Conservation (phyloP, 2,329 filamentous ascomycete genomes). For the Calcarisporium arbuscula region DNA sequence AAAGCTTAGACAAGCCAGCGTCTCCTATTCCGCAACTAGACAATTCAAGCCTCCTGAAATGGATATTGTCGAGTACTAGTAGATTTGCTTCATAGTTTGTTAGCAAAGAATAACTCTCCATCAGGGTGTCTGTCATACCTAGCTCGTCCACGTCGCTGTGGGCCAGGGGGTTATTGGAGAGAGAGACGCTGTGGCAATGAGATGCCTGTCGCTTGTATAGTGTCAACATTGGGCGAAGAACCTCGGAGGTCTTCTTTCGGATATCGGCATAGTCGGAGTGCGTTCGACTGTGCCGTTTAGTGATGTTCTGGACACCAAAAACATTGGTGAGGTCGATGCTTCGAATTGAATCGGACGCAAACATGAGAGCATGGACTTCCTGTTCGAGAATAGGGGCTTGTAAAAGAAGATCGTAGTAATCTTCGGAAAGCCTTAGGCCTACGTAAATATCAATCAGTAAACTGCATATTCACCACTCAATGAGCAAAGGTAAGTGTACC, state of each 20-base stretch:
- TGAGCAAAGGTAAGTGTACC: too few relatives aligned
- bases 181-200: conserved; percentile 43
- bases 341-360: conserved; percentile 48
- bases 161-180: conserved; percentile 44
- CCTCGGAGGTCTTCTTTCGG: conserved; percentile 27
- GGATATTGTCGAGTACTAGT: conserved; percentile 26
- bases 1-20: conserved; percentile 38
- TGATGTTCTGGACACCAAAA: conserved; percentile 20
- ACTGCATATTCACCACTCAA: too few relatives aligned
- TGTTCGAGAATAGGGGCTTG: conserved; percentile 47
- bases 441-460: conserved; percentile 2
- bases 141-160: conserved; percentile 42
- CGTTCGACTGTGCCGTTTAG: conserved; percentile 15
- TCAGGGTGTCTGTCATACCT: conserved; percentile 23
- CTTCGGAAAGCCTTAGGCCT: conserved; percentile 41
- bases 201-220: conserved; percentile 40
- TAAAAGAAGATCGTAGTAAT: conserved; percentile 41
- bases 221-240: conserved; percentile 43
- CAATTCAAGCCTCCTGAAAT: conserved; percentile 42
- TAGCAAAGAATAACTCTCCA: conserved; percentile 3
- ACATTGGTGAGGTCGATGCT: conserved; percentile 47
- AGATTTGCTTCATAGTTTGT: conserved; percentile 22
- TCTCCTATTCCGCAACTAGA: conserved; percentile 47
- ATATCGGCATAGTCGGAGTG: conserved; percentile 15
- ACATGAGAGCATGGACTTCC: conserved; percentile 49